Percentiles rank a stretch among this genome's conserved stretches.
Evolutionary conservation across 1,284 basidiomycete genomes (phyloP).

Genomic region (Austropuccinia psidii): DNA sequence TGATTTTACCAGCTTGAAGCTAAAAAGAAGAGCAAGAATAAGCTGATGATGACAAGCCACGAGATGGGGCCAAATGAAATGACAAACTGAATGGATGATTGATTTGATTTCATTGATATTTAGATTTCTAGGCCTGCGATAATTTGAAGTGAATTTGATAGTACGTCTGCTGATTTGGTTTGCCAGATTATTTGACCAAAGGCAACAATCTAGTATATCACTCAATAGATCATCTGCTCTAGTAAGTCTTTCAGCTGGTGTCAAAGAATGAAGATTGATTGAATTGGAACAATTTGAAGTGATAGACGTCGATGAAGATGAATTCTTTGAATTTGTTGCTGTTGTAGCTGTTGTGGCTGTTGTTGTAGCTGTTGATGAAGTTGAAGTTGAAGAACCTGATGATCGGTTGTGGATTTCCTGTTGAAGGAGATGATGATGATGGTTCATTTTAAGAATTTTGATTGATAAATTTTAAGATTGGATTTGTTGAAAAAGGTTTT

Average conservation of each 20-base stretch:
- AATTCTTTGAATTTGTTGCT: too few species aligned
- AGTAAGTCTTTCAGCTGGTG: conserved; percentile 24
- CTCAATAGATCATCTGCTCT: conserved; percentile 31
- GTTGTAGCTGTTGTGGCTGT: too few species aligned
- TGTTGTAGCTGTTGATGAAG: too few species aligned
- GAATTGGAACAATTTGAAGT: too few species aligned
- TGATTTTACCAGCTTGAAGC: conserved; percentile 13
- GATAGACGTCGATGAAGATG: too few species aligned
- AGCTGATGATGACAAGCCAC: not conserved
- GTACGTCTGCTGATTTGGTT: not conserved
- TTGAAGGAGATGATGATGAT: too few species aligned
- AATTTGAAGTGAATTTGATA: conserved; percentile 27
- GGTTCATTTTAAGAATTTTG: too few species aligned
- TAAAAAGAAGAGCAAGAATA: not conserved
- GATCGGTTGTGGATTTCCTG: too few species aligned
- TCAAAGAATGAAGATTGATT: too few species aligned
- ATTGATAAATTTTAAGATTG: too few species aligned
- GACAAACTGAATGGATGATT: conserved; percentile 9
- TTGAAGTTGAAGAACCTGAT: too few species aligned
- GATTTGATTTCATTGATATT: conserved; percentile 12
- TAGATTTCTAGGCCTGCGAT: conserved; percentile 10
- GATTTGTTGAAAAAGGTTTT: too few species aligned
- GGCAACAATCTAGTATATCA: conserved; percentile 26
- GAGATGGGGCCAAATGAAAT: not conserved
- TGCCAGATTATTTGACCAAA: not conserved